phyloP scores from a whole-genome alignment of 73 alveolate species.

The Paramecium bursaria region DNA sequence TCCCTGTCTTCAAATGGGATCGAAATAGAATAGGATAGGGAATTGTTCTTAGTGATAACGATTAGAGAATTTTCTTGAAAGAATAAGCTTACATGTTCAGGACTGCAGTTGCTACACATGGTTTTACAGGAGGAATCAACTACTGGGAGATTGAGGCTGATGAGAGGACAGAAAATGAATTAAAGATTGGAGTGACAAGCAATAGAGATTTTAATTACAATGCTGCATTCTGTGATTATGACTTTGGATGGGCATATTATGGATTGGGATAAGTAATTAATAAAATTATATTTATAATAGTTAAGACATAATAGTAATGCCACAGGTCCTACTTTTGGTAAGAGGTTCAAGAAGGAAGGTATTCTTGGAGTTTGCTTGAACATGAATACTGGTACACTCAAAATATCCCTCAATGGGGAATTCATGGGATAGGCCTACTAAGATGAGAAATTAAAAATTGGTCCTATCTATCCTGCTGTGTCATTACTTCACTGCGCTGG shows the following conservation, averaged over 20 bases:
- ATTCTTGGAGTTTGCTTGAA: constrained; percentile 78
- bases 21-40: constrained; percentile 56
- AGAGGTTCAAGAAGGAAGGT: constrained; percentile 83
- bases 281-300: background rate
- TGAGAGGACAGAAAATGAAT: constrained; percentile 85
- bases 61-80: constrained; percentile 39
- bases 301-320: constrained; percentile 84
- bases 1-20: constrained; percentile 65
- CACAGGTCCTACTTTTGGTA: constrained; percentile 82
- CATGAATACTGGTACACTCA: constrained; percentile 82
- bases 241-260: constrained; percentile 89
- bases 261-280: constrained; percentile 76
- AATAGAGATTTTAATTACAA: constrained; percentile 77
- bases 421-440: constrained; percentile 80
- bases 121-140: constrained; percentile 72
- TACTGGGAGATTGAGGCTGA: constrained; percentile 91
- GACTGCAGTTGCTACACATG: constrained; percentile 56
- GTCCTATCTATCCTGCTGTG: constrained; percentile 87
- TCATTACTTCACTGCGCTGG: constrained; percentile 85
- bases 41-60: constrained; percentile 44
- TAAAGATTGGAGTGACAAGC: constrained; percentile 82
- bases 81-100: constrained; percentile 71
- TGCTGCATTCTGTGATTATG: constrained; percentile 84
- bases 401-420: constrained; percentile 85
- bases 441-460: constrained; percentile 78